Conservation (phyloP, 148 eudicot genomes). For the Fallopia convolvulus region DNA sequence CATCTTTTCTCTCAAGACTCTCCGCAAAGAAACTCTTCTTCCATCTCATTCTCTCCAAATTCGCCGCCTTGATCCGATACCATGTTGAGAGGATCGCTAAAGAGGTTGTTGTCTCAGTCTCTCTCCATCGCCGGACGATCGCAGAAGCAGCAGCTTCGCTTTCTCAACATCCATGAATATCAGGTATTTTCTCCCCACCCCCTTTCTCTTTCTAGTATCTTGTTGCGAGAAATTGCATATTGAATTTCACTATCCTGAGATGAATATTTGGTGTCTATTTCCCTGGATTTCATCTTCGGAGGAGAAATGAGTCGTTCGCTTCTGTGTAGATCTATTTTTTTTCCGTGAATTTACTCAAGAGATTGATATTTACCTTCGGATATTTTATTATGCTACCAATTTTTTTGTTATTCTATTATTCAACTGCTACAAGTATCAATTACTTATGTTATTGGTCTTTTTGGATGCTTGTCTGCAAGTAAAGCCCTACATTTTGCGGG, state of each 20-base stretch:
- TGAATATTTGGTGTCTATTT: not conserved
- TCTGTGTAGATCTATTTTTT: not conserved
- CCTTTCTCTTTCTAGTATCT: no score
- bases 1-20: not conserved
- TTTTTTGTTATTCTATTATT: not conserved
- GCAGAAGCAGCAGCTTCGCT: slow-evolving; percentile 96
- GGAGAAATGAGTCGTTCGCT: not conserved
- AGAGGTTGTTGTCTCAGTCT: slow-evolving; percentile 46
- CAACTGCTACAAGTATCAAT: not conserved
- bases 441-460: not conserved
- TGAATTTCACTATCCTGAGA: not conserved
- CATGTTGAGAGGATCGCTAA: slow-evolving; percentile 64
- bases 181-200: slow-evolving; percentile 39
- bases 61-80: slow-evolving; percentile 31
- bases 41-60: slow-evolving; percentile 7
- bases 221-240: not conserved
- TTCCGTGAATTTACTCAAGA: not conserved
- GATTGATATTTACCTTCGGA: not conserved
- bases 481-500: not conserved
- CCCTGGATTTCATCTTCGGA: not conserved
- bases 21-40: not conserved
- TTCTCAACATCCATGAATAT: slow-evolving; percentile 91
- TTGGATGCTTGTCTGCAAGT: not conserved
- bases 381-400: not conserved
- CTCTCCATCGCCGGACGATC: slow-evolving; percentile 79